Conservation (phyloP, 2,329 filamentous ascomycete genomes). For the Xylaria digitata region DNA sequence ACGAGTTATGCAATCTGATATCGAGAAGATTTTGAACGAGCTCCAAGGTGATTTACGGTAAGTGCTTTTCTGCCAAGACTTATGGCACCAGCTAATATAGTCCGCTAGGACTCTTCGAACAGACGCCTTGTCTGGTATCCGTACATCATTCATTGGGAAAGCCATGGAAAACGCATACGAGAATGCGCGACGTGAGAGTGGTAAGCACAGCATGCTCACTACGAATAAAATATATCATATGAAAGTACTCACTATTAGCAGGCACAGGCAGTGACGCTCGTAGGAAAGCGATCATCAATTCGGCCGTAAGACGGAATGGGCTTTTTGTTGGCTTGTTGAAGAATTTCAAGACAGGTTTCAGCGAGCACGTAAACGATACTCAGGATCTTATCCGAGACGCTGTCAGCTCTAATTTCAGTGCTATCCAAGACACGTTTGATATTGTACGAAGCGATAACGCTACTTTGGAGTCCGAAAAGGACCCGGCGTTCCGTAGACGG, state of each 20-base stretch:
- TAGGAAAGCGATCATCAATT: slow-evolving; percentile 52
- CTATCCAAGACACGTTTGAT: slow-evolving; percentile 49
- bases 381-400: slow-evolving; percentile 41
- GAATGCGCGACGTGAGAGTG: slow-evolving; percentile 48
- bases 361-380: slow-evolving; percentile 24
- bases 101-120: slow-evolving; percentile 49
- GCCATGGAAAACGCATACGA: slow-evolving; percentile 53
- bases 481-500: slow-evolving; percentile 51
- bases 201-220: slow-evolving; percentile 42
- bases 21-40: slow-evolving; percentile 44
- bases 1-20: slow-evolving; percentile 43
- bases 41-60: slow-evolving; percentile 40
- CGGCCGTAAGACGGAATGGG: slow-evolving; percentile 40
- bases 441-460: slow-evolving; percentile 55
- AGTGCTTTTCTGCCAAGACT: slow-evolving; percentile 20
- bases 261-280: slow-evolving; percentile 51
- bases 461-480: slow-evolving; percentile 52
- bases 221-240: not conserved
- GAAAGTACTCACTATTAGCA: slow-evolving; percentile 33
- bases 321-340: slow-evolving; percentile 51
- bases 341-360: slow-evolving; percentile 45
- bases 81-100: slow-evolving; percentile 15
- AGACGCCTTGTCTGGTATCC: slow-evolving; percentile 52
- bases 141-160: slow-evolving; percentile 53
- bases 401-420: slow-evolving; percentile 43